Base-by-base conservation (phyloP, 2,329 filamentous ascomycete genomes). In the Penicillium olsonii region DNA sequence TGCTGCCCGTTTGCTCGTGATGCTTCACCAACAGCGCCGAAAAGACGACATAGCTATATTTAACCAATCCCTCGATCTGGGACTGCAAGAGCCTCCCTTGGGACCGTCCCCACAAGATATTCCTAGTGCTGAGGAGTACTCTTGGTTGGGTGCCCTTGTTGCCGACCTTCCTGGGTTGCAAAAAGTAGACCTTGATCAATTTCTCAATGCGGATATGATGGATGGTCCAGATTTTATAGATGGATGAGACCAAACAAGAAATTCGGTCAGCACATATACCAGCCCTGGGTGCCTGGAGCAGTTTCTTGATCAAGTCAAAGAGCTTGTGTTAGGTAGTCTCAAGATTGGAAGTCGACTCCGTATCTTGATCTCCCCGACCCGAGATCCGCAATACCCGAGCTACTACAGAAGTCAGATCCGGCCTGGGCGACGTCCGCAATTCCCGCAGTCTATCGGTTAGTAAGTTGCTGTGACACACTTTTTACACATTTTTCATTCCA, bases 1-100 rank as follows among this genome's bases (percentile, higher is more conserved):
- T 12, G 79, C 79, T 0, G 80, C 81, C 0, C 75, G 74, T 4
- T 62, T 81, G 1, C 68, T 84, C 2, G 69, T 83, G 0, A 63
- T 75, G 0, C 64, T 83, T n/a, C 77, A 82, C 20, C 76, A 80
- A 35, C 51, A 59, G 45, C 69, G 73, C 5, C 75, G 77, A 34
- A 71, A 75, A 41, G 72, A 75, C 14, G 66, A 69, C 33, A 49
- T 63, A 40, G 50, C 42, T 4, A 53, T 59, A 1, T 50, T 60
- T n/a, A 57, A 58, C 2, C 62, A 70, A 5, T 62, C 73, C 0
- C 54, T 75, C 0, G 62, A 66, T 20, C 49, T 47, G 0, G 65
- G 67, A 20, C 62, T 37, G 10, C 34, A 50, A 17, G 45, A 45
- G 14, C 24, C 15, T 12, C 45, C 39, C n/a, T 10, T 51, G 22